Percentiles rank a stretch among this genome's conserved stretches.
These are phyloP conservation scores for Cicer arietinum DNA, from an alignment of 306 rosid genomes.

Conservation along the genomic window DNA sequence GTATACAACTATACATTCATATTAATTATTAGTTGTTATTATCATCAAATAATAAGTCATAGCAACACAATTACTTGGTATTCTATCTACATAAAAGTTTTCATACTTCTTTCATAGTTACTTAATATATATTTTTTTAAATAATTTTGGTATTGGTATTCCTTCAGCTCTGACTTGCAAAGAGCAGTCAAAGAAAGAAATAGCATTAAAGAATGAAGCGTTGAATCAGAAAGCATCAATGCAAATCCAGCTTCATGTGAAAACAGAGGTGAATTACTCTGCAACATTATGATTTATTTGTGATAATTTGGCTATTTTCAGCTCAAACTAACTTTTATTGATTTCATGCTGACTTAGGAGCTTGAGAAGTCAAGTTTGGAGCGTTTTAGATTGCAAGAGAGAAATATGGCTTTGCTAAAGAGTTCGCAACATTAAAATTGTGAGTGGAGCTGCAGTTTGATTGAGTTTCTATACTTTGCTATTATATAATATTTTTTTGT, in stretches of 20 bases:
- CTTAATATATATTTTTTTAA: too few species aligned
- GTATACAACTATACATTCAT: neutral
- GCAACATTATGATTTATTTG: neutral
- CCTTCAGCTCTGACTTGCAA: conserved; percentile 76
- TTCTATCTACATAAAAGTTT: neutral
- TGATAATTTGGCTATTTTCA: neutral
- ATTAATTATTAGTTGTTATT: neutral
- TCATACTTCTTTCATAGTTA: conserved; percentile 6
- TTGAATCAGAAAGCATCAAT: conserved; percentile 59
- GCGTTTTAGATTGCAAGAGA: conserved; percentile 65
- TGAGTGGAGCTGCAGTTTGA: conserved; percentile 54
- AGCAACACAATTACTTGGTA: too few species aligned
- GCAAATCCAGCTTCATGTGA: conserved; percentile 57
- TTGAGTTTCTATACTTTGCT: conserved; percentile 14
- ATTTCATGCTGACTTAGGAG: conserved; percentile 57
- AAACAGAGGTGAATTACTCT: conserved; percentile 66
- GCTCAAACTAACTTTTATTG: conserved; percentile 1
- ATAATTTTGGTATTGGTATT: conserved; percentile 15
- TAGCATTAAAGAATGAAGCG: conserved; percentile 62
- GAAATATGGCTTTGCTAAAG: conserved; percentile 85
- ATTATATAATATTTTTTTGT: conserved; percentile 20
- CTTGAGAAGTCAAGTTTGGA: conserved; percentile 68
- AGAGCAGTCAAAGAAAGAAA: conserved; percentile 64
- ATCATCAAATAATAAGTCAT: too few species aligned
- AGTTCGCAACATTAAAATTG: conserved; percentile 87